Evolutionary conservation across 306 rosid genomes (phyloP).

Genomic region (Datisca glomerata): DNA sequence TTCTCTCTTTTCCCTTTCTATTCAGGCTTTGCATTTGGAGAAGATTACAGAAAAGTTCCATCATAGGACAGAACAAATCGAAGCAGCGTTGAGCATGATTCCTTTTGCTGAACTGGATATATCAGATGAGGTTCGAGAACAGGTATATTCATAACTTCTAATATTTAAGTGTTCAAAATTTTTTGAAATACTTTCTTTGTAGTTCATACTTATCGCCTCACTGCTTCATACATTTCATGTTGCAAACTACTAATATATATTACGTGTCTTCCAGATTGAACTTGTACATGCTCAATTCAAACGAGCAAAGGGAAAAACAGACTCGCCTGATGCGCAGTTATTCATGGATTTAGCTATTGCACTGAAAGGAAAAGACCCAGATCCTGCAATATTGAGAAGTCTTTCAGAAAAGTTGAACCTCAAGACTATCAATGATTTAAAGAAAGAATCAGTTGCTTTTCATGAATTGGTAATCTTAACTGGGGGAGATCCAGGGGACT

Average conservation of each 20-base stretch:
- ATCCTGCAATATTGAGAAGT: constrained; percentile 50
- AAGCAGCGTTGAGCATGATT: constrained; percentile 51
- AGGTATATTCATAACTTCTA: constrained; percentile 45
- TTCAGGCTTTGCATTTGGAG: constrained; percentile 54
- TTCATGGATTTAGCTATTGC: constrained; percentile 51
- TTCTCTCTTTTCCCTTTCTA: neutral
- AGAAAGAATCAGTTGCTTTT: constrained; percentile 68
- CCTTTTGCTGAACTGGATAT: constrained; percentile 47
- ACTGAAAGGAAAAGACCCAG: constrained; percentile 52
- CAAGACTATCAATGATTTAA: constrained; percentile 54
- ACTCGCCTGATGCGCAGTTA: constrained; percentile 50
- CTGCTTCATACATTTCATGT: too few species aligned
- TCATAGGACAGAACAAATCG: constrained; percentile 46
- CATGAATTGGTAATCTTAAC: constrained; percentile 54
- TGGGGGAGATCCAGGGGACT: constrained; percentile 39
- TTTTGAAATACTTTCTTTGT: too few species aligned
- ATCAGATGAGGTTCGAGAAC: constrained; percentile 92
- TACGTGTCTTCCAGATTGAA: constrained; percentile 52
- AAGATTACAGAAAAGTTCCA: constrained; percentile 43
- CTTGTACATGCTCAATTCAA: constrained; percentile 85
- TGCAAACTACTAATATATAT: too few species aligned
- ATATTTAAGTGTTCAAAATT: too few species aligned
- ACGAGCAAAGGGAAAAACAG: constrained; percentile 64
- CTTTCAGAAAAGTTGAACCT: constrained; percentile 79
- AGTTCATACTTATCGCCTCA: too few species aligned